Conservation (phyloP, 2,329 filamentous ascomycete genomes). For the Verruconis gallopava region DNA sequence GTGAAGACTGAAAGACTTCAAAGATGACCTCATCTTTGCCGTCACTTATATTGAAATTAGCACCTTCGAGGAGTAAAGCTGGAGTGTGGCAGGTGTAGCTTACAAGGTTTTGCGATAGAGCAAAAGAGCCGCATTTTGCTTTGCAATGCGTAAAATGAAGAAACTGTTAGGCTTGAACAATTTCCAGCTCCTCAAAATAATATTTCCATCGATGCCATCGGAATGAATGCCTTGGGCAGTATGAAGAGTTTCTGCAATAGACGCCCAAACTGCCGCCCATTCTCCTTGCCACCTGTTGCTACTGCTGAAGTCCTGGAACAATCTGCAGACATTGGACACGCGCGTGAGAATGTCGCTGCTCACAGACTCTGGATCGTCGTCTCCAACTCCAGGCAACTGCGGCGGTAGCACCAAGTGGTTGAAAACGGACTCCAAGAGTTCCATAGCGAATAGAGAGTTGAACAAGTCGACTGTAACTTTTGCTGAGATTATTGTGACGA, state of each 20-base stretch:
- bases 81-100: slow-evolving; percentile 14
- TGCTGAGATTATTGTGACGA: no score
- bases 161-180: neutral
- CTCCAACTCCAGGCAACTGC: slow-evolving; percentile 24
- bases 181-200: neutral
- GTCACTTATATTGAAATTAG: neutral
- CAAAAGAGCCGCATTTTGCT: slow-evolving; percentile 38
- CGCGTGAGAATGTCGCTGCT: neutral
- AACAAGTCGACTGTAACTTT: no score
- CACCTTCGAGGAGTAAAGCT: neutral
- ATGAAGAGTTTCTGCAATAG: neutral
- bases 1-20: slow-evolving; percentile 49
- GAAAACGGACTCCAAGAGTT: no score
- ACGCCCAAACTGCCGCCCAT: neutral
- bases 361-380: slow-evolving; percentile 16
- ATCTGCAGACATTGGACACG: neutral
- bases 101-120: slow-evolving; percentile 25
- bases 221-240: neutral
- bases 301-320: neutral
- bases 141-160: slow-evolving; percentile 25
- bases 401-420: slow-evolving; percentile 34
- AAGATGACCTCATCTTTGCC: slow-evolving; percentile 28
- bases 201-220: neutral
- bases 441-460: no score
- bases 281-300: neutral